Conservation (phyloP, 768 basidiomycete genomes). For the Suillus brevipes region DNA sequence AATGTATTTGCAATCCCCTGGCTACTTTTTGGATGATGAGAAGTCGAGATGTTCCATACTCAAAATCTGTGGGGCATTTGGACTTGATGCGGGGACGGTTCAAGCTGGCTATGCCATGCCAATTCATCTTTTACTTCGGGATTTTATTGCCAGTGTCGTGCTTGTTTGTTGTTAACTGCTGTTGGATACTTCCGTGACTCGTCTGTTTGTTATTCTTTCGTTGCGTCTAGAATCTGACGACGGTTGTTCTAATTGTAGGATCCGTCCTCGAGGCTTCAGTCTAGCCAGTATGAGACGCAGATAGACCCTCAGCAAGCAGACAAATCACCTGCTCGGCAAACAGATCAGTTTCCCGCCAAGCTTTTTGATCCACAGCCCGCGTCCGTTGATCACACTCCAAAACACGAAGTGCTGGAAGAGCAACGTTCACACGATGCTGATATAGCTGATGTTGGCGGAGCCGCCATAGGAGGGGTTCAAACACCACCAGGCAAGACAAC, state of each 20-base stretch:
- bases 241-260: not conserved
- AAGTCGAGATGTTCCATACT: not conserved
- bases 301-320: not conserved
- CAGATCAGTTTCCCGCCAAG: not conserved
- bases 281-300: not conserved
- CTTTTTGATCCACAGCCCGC: not conserved
- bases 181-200: not conserved
- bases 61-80: not conserved
- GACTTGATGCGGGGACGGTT: not conserved
- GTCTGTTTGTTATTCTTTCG: not conserved
- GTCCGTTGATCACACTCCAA: not conserved
- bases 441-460: not conserved
- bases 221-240: not conserved
- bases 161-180: not conserved
- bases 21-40: not conserved
- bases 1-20: not conserved
- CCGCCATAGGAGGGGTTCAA: not conserved
- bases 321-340: not conserved
- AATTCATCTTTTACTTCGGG: not conserved
- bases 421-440: not conserved
- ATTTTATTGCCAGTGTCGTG: not conserved
- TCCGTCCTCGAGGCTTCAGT: not conserved
- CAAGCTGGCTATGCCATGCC: not conserved
- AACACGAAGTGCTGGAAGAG: not conserved
- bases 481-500: not conserved